Percentiles rank a stretch among this genome's conserved stretches.
phyloP scores from a whole-genome alignment of 2,329 filamentous ascomycete genomes.

The Fusarium longipes region DNA sequence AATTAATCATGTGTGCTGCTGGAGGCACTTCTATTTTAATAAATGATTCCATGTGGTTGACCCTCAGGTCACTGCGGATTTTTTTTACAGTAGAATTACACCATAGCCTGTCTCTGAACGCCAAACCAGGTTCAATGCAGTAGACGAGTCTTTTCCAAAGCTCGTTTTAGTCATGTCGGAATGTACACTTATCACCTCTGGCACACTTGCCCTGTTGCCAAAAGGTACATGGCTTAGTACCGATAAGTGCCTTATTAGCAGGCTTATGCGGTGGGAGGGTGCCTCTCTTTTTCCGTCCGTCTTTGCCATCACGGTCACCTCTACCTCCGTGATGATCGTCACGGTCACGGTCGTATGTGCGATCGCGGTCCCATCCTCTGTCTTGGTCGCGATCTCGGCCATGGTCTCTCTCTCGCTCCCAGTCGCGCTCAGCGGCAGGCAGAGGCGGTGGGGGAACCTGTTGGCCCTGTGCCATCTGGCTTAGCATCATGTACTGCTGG shows the following conservation, averaged over 20 bases:
- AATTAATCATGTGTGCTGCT: constrained; percentile 14
- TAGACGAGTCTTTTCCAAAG: constrained; percentile 11
- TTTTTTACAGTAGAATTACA: constrained; percentile 46
- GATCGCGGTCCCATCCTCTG: constrained; percentile 45
- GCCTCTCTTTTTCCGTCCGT: constrained; percentile 55
- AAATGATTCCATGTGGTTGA: constrained; percentile 14
- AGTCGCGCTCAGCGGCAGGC: constrained; percentile 50
- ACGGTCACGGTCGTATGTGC: constrained; percentile 48
- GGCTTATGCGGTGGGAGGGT: constrained; percentile 57
- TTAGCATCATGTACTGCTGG: constrained; percentile 54
- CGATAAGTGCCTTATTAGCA: constrained; percentile 67
- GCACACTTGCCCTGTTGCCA: constrained; percentile 77
- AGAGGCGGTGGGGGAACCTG: constrained; percentile 42
- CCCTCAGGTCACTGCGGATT: constrained; percentile 22
- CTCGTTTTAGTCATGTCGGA: constrained; percentile 68
- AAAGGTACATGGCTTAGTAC: constrained; percentile 76
- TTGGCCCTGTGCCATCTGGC: constrained; percentile 53
- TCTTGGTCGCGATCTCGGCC: constrained; percentile 50
- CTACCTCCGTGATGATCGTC: constrained; percentile 49
- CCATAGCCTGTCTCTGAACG: constrained; percentile 20
- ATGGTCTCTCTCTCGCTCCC: constrained; percentile 37
- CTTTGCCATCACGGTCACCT: constrained; percentile 52
- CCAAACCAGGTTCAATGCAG: constrained; percentile 20
- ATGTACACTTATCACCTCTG: constrained; percentile 79
- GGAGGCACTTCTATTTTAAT: constrained; percentile 2